Base-by-base conservation (phyloP, 352 stramenopile genomes). In the Lagenidium giganteum region DNA sequence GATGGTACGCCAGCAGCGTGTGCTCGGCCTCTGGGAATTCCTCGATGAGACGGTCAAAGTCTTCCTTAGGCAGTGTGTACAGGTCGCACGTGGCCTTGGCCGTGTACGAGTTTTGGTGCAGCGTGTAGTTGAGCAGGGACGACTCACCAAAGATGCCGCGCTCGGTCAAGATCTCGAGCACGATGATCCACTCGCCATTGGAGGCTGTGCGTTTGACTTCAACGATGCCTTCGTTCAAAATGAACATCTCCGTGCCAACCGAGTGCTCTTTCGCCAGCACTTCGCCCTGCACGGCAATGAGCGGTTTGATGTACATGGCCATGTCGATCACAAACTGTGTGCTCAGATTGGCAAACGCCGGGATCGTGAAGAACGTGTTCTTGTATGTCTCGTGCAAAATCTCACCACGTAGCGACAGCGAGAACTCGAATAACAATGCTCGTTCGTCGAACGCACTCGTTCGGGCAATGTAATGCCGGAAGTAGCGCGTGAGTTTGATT, bases 241-340 rank as follows among this genome's bases (percentile, higher is more conserved):
- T 84, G 34, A 79, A 86, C 70, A 86, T 83, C 36, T 86, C 73
- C 0, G 65, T 83, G 14, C 73, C 73, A 5, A 86, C 61, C 8
- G 54, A 71, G 20, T 65, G 54, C 43, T 86, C 67, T 20, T 64
- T 59, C 8, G 70, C 73, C 5, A 86, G 57, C 4, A 83, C 37
- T 26, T 83, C 66, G 17, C 73, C 67, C 16, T 67, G 57, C 0
- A 83, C 56, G 0, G 71, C 64, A 21, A 86, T 80, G 5, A 83
- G 47, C 9, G 70, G 73, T 40, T 86, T 83, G 57, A 86, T 86
- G 27, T 70, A 86, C 62, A 86, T 82, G 0, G 66, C 70, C 73
- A 86, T 82, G 42, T 86, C 73, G 42, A 86, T 57, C 14, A 86
- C 70, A 25, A 86, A 83, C 34, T 83, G 70, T 8, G 67, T 38